phyloP scores from a whole-genome alignment of 1,284 basidiomycete genomes.

The Golubevia sp. region DNA sequence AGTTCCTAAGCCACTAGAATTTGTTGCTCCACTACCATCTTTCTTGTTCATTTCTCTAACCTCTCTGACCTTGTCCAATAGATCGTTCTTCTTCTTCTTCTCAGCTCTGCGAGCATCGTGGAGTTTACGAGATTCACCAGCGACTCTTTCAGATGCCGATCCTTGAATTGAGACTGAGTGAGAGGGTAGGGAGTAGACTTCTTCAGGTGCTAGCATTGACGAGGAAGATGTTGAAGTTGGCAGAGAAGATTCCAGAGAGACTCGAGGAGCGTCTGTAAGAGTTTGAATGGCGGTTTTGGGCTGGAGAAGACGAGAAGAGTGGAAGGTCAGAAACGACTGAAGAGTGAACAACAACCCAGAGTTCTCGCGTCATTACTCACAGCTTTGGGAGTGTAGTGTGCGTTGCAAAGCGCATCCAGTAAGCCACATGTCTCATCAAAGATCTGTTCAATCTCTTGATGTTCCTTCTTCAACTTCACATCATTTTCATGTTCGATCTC shows the following conservation, averaged over 20 bases:
- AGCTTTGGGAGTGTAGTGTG: constrained; percentile 1
- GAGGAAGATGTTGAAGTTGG: neutral
- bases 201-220: constrained; percentile 1
- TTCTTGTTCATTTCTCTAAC: neutral
- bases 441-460: neutral
- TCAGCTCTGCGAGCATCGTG: neutral
- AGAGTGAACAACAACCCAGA: too few species aligned
- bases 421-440: neutral
- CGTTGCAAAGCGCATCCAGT: constrained; percentile 1
- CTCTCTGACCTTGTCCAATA: neutral
- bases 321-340: too few species aligned
- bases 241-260: constrained; percentile 3
- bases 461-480: neutral
- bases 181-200: neutral
- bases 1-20: neutral
- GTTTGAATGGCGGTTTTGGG: constrained; percentile 2
- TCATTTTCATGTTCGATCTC: neutral
- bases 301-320: too few species aligned
- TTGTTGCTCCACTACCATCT: neutral
- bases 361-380: neutral
- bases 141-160: neutral
- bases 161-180: neutral
- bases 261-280: neutral
- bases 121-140: neutral
- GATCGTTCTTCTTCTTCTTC: neutral